Conservation (phyloP, 495 filamentous ascomycete species). For the Apodospora peruviana region DNA sequence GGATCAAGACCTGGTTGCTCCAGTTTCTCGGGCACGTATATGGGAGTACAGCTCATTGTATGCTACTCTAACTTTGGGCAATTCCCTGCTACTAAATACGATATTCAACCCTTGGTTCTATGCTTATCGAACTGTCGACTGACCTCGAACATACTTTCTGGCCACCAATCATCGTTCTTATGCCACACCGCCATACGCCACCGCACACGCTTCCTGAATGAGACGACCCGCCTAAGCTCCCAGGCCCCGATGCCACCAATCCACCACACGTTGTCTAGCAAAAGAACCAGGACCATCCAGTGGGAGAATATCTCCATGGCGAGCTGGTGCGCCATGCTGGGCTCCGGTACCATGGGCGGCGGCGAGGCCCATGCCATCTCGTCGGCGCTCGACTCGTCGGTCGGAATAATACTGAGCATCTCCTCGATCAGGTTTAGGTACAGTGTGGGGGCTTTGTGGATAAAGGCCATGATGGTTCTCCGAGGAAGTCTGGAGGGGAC, state of each 20-base stretch:
- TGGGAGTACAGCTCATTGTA: not conserved
- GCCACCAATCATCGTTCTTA: constrained; percentile 14
- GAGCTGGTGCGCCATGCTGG: constrained; percentile 17
- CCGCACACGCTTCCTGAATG: not conserved
- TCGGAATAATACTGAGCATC: constrained; percentile 2
- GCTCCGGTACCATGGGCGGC: not conserved
- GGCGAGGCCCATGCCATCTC: not conserved
- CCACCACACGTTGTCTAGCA: constrained; percentile 42
- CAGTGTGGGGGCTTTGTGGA: constrained; percentile 17
- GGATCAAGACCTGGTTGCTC: not conserved
- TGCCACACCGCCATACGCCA: constrained; percentile 2
- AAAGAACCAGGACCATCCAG: constrained; percentile 38
- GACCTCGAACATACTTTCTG: constrained; percentile 14
- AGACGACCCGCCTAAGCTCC: constrained; percentile 19
- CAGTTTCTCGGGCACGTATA: not conserved
- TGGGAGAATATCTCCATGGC: constrained; percentile 41
- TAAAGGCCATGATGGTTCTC: constrained; percentile 15
- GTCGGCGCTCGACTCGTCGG: not conserved
- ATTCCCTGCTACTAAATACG: not conserved
- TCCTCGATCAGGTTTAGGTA: constrained; percentile 16
- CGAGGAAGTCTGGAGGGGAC: constrained; percentile 15
- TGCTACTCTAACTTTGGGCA: not conserved
- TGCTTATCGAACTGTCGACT: constrained; percentile 10
- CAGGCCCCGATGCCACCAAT: constrained; percentile 26
- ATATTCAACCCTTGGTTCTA: not conserved